Evolutionary conservation across 805 yeast genomes (phyloP).

Genomic region (Zygosaccharomyces gambellarensis): DNA sequence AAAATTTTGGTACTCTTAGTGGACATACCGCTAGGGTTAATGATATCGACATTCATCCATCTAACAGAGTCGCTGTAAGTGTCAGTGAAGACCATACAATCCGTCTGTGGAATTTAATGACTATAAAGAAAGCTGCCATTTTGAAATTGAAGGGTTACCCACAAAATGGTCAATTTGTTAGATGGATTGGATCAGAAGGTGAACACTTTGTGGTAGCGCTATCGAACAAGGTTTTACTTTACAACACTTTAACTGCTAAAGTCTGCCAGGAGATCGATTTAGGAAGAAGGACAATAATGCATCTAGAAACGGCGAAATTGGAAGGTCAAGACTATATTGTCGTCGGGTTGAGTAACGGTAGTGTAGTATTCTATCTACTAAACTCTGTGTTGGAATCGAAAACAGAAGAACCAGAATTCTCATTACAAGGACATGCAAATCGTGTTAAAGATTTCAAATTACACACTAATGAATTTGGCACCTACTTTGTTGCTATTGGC

Average conservation of each 20-base stretch:
- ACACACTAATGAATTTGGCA: slow-evolving; percentile 39
- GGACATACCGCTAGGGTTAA: slow-evolving; percentile 84
- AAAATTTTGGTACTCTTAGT: slow-evolving; percentile 76
- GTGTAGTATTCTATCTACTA: slow-evolving; percentile 52
- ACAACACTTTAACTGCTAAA: slow-evolving; percentile 57
- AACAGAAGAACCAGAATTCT: slow-evolving; percentile 46
- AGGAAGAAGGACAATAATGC: slow-evolving; percentile 55
- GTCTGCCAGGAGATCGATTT: slow-evolving; percentile 50
- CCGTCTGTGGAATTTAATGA: slow-evolving; percentile 93
- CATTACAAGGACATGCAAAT: slow-evolving; percentile 72
- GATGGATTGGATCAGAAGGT: slow-evolving; percentile 64
- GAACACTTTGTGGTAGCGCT: slow-evolving; percentile 72
- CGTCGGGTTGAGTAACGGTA: slow-evolving; percentile 68
- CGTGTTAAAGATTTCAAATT: slow-evolving; percentile 77
- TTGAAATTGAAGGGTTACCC: slow-evolving; percentile 68
- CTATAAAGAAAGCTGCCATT: slow-evolving; percentile 86
- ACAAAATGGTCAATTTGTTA: slow-evolving; percentile 58
- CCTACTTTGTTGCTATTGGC: slow-evolving; percentile 70
- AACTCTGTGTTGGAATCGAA: slow-evolving; percentile 32
- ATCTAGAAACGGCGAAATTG: slow-evolving; percentile 48
- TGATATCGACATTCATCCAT: slow-evolving; percentile 84
- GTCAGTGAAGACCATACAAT: slow-evolving; percentile 82
- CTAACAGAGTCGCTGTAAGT: slow-evolving; percentile 84
- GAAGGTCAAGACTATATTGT: slow-evolving; percentile 53
- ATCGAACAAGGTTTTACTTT: slow-evolving; percentile 58